Evolutionary conservation across 192 early-diverging fungal genomes (phyloP).

Genomic region (Chytriomyces sp.): DNA sequence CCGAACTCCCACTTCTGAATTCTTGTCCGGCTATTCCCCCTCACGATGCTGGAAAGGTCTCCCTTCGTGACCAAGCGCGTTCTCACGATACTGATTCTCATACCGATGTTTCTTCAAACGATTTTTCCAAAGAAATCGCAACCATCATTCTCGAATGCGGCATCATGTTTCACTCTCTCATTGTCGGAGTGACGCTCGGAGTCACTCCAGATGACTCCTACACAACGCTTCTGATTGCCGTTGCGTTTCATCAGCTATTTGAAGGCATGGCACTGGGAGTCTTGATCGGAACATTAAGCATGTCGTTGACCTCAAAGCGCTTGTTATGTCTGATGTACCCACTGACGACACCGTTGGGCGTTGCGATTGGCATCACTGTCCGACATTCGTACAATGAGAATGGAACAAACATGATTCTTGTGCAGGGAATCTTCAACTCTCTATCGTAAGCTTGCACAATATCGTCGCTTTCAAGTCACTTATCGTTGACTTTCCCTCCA

Average conservation of each 20-base stretch:
- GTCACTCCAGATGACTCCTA: constrained; percentile 36
- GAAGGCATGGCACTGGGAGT: constrained; percentile 46
- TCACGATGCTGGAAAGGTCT: too few relatives aligned
- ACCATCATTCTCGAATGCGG: constrained; percentile 52
- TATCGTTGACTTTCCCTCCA: too few relatives aligned
- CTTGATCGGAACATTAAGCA: constrained; percentile 20
- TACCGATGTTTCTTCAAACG: too few relatives aligned
- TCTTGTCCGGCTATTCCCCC: too few relatives aligned
- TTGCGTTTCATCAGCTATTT: constrained; percentile 58
- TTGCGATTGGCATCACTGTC: constrained; percentile 76
- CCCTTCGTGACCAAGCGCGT: too few relatives aligned
- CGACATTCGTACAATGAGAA: constrained; percentile 65
- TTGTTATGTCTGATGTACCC: constrained; percentile 58
- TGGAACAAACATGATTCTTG: constrained; percentile 59
- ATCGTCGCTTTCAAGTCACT: too few relatives aligned
- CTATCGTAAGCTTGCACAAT: constrained; percentile 25
- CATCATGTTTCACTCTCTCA: constrained; percentile 54
- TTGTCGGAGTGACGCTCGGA: constrained; percentile 57
- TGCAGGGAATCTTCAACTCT: constrained; percentile 79
- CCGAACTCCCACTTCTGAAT: too few relatives aligned
- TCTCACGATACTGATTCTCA: too few relatives aligned
- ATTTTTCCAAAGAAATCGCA: constrained; percentile 15
- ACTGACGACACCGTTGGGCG: constrained; percentile 80
- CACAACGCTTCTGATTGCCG: constrained; percentile 48
- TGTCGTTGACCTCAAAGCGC: not conserved